Evolutionary conservation across 768 basidiomycete species (phyloP).

Genomic region (Tylopilus rubrobrunneus): DNA sequence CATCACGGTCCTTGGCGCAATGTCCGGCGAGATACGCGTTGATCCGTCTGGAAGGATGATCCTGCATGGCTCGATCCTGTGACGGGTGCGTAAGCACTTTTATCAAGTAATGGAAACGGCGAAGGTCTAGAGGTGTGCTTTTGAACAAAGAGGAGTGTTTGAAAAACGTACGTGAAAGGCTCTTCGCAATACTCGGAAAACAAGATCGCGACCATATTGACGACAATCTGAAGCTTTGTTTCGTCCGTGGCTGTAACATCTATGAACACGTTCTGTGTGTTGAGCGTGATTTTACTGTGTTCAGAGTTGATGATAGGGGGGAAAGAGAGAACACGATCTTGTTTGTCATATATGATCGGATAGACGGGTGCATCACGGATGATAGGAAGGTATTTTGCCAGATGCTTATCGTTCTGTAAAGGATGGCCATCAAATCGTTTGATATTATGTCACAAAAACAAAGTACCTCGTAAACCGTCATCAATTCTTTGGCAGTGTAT

Average conservation of each 20-base stretch:
- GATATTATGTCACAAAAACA: conserved; percentile 25
- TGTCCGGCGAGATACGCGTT: conserved; percentile 72
- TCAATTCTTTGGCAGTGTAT: conserved; percentile 86
- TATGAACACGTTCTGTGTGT: conserved; percentile 92
- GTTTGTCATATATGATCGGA: conserved; percentile 93
- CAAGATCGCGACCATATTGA: conserved; percentile 95
- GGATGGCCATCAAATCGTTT: background rate
- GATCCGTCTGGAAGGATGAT: conserved; percentile 77
- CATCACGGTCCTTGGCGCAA: conserved; percentile 64
- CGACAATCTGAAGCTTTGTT: conserved; percentile 93
- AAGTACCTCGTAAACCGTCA: conserved; percentile 87
- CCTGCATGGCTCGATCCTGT: conserved; percentile 90
- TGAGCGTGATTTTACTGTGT: conserved; percentile 93
- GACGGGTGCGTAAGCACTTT: background rate
- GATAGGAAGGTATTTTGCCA: conserved; percentile 85
- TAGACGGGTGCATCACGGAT: conserved; percentile 95
- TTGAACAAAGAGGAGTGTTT: background rate
- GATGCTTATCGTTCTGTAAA: conserved; percentile 82
- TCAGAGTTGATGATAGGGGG: conserved; percentile 98
- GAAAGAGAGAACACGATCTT: conserved; percentile 89
- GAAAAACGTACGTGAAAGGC: conserved; percentile 75
- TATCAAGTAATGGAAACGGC: background rate
- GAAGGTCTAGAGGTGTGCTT: background rate
- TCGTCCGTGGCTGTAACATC: conserved; percentile 96
- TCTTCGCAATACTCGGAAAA: conserved; percentile 94